Conservation (phyloP, 2,329 filamentous ascomycete genomes). For the Exophiala viscosa region DNA sequence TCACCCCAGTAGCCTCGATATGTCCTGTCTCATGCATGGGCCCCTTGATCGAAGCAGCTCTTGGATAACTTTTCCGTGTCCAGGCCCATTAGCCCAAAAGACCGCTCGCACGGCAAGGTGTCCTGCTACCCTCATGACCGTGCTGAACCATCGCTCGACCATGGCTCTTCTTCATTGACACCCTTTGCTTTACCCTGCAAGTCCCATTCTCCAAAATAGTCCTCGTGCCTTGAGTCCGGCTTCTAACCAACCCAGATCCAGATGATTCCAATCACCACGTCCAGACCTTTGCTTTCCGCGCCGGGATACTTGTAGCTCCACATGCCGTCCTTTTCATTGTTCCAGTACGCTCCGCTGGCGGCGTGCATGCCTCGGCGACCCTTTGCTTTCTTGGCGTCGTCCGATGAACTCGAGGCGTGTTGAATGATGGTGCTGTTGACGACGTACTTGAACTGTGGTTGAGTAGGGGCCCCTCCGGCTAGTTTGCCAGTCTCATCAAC, state of each 20-base stretch:
- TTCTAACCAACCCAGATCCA: slow-evolving; percentile 38
- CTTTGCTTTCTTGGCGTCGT: slow-evolving; percentile 54
- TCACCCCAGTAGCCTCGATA: too few relatives aligned
- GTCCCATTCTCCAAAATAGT: too few relatives aligned
- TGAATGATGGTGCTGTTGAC: slow-evolving; percentile 99
- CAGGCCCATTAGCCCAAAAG: too few relatives aligned
- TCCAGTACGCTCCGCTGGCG: slow-evolving; percentile 50
- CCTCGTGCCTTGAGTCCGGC: too few relatives aligned
- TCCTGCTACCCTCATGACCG: too few relatives aligned
- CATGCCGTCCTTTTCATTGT: slow-evolving; percentile 51
- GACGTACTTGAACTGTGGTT: slow-evolving; percentile 80
- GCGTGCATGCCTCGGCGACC: slow-evolving; percentile 70
- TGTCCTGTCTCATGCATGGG: too few relatives aligned
- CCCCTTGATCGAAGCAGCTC: too few relatives aligned
- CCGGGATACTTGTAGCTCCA: slow-evolving; percentile 51
- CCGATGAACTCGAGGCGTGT: slow-evolving; percentile 59
- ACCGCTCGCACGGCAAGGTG: too few relatives aligned
- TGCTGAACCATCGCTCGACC: too few relatives aligned
- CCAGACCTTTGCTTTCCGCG: slow-evolving; percentile 45
- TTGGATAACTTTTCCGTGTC: too few relatives aligned
- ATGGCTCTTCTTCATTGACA: too few relatives aligned
- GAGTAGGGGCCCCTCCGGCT: slow-evolving; percentile 33
- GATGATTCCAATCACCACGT: slow-evolving; percentile 48
- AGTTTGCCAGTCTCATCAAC: slow-evolving; percentile 41
- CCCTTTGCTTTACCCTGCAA: too few relatives aligned